Evolutionary conservation across 2,329 filamentous ascomycete genomes (phyloP).

Genomic region (Cladophialophora psammophila): DNA sequence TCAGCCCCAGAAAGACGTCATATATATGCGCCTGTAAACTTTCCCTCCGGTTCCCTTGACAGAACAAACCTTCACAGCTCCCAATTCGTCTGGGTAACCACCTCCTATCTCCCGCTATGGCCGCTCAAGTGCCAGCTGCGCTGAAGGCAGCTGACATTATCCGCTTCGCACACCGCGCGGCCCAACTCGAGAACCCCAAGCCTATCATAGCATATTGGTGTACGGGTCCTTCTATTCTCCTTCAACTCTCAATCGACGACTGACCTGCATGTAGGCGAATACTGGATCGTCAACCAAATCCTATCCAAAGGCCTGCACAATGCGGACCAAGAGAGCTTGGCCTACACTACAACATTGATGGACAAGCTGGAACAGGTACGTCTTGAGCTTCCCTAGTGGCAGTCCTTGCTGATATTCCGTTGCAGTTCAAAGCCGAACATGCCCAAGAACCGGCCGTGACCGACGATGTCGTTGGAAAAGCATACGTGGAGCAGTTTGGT

Average conservation of each 20-base stretch:
- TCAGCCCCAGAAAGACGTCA: conserved; percentile 2
- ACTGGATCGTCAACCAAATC: conserved; percentile 92
- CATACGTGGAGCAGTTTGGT: conserved; percentile 93
- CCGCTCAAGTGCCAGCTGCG: conserved; percentile 71
- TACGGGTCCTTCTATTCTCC: conserved; percentile 57
- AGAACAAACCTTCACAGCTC: background rate
- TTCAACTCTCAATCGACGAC: conserved; percentile 33
- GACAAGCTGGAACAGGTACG: conserved; percentile 83
- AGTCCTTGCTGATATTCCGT: background rate
- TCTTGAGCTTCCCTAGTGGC: conserved; percentile 1
- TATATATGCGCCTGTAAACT: background rate
- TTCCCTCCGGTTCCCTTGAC: background rate
- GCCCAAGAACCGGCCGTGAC: conserved; percentile 80
- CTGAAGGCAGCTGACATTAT: conserved; percentile 82
- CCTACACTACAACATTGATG: conserved; percentile 84
- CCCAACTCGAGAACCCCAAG: conserved; percentile 82
- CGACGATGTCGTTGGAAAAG: conserved; percentile 85
- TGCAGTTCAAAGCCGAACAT: conserved; percentile 73
- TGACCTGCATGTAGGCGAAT: conserved; percentile 69
- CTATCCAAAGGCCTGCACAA: conserved; percentile 80
- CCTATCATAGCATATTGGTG: conserved; percentile 96
- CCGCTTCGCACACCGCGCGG: conserved; percentile 82
- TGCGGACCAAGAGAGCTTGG: conserved; percentile 76
- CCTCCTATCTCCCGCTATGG: conserved; percentile 62
- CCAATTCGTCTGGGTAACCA: background rate